Base-by-base conservation (phyloP, 495 filamentous ascomycete genomes). In the Aspergillus indologenus region DNA sequence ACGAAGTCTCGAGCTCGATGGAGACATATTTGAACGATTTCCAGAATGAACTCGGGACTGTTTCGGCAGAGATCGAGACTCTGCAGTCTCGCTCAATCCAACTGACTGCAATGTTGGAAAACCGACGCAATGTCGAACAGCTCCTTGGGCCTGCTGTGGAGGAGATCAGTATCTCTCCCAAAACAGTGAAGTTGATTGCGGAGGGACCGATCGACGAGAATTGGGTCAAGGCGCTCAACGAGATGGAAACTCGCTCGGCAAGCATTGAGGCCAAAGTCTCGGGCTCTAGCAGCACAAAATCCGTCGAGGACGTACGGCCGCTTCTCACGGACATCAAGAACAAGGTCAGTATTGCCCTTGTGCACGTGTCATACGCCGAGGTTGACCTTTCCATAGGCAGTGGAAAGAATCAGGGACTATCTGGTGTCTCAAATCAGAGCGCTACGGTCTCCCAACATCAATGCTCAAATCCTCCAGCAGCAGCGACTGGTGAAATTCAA, bases 381-480 rank as follows among this genome's bases (percentile, higher is more conserved):
- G 57, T 44, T 65, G 51, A 73, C 57, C 45, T 12, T 22, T 51
- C 34, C n/a, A 12, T 42, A 91, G 86, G 94, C 92, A n/a, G 79
- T 95, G 42, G 92, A 96, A 74, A 82, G 94, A 59, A 96, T 97
- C 70, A 82, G 94, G 45, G 92, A 98, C 69, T 96, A 95, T 65
- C 77, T 98, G 53, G 94, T 97, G 20, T 83, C 90, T 22, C 91
- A 97, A 70, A 92, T 98, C 63, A 95, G 96, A 68, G 89, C 92
- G 0, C 75, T 98, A 42, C 82, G 94, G 42, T 93, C 94, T 1
- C 95, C 95, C 4, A 93, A 90, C 65, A 94, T 96, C 68, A 98
- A 98, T 65, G 90, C 92, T 8, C 95, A 98, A 65, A 87, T 96
- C 29, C 91, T 98, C 42, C 94, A 98, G 67, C 92, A 96, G 60